Evolutionary conservation across 2,329 filamentous ascomycete species (phyloP).

Genomic region (Aspergillus caelatus): DNA sequence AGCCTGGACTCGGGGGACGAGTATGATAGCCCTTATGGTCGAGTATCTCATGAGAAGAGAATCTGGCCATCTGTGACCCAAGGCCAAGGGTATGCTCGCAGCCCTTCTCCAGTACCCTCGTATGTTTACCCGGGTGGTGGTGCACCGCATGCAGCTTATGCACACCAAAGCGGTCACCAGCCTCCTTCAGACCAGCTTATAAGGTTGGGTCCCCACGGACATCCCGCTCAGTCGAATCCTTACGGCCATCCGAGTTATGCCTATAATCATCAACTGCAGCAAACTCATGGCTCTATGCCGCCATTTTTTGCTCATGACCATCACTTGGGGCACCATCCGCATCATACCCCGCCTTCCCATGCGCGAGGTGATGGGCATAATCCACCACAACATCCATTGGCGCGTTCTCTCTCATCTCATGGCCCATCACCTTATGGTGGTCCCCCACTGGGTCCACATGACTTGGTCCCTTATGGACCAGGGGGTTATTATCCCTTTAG

Average conservation of each 20-base stretch:
- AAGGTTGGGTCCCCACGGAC: slow-evolving; percentile 31
- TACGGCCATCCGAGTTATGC: slow-evolving; percentile 33
- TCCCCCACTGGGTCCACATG: slow-evolving; percentile 37
- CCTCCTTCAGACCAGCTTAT: slow-evolving; percentile 38
- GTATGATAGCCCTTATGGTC: slow-evolving; percentile 54
- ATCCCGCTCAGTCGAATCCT: slow-evolving; percentile 24
- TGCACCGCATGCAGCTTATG: slow-evolving; percentile 28
- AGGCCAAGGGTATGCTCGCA: slow-evolving; percentile 41
- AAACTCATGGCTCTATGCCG: slow-evolving; percentile 29
- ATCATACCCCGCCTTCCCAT: slow-evolving; percentile 25
- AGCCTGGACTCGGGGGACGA: slow-evolving; percentile 69
- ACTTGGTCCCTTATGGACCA: slow-evolving; percentile 42
- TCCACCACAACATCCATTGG: slow-evolving; percentile 33
- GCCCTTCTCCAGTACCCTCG: slow-evolving; percentile 43
- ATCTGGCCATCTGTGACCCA: slow-evolving; percentile 36
- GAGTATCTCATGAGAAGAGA: slow-evolving; percentile 35
- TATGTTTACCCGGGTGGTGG: slow-evolving; percentile 38
- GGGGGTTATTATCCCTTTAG: slow-evolving; percentile 39
- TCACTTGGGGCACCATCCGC: slow-evolving; percentile 30
- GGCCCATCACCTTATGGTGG: slow-evolving; percentile 33
- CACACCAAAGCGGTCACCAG: slow-evolving; percentile 28
- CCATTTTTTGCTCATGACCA: slow-evolving; percentile 34
- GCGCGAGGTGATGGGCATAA: slow-evolving; percentile 34
- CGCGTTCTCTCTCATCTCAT: slow-evolving; percentile 31
- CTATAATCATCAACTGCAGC: slow-evolving; percentile 33